Percentiles rank a stretch among this genome's conserved stretches.
Evolutionary conservation across 129 eudicot genomes (phyloP).

Genomic region (Kitagawia praeruptora): DNA sequence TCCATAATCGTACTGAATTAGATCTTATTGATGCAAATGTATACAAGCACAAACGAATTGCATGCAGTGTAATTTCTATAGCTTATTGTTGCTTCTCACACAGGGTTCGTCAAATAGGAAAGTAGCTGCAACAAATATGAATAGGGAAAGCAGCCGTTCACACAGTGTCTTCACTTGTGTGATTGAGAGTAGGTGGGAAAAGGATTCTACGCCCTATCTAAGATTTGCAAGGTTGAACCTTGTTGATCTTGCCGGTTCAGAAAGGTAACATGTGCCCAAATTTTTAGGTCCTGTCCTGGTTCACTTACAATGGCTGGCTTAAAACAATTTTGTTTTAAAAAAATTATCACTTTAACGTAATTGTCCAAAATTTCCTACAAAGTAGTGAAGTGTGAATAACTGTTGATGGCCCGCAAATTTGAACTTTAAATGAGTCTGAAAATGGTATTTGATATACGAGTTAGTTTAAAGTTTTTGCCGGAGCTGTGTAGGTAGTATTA

Average conservation of each 20-base stretch:
- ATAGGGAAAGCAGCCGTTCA: conserved; percentile 95
- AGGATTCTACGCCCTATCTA: conserved; percentile 59
- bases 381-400: background rate
- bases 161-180: conserved; percentile 95
- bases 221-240: conserved; percentile 88
- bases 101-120: conserved; percentile 89
- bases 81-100: background rate
- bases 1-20: background rate
- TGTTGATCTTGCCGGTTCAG: conserved; percentile 98
- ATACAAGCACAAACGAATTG: background rate
- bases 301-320: background rate
- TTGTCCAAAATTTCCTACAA: background rate
- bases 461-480: background rate
- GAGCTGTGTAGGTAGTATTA: background rate
- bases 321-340: background rate
- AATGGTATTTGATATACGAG: background rate
- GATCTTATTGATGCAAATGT: background rate
- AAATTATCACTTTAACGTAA: background rate
- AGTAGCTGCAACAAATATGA: conserved; percentile 98
- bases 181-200: conserved; percentile 92
- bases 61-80: background rate
- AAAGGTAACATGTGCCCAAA: conserved; percentile 44
- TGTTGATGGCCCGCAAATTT: background rate
- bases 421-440: background rate
- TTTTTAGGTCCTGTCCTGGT: background rate